Conservation (phyloP, 1,284 basidiomycete genomes). For the Cryptococcus sp. region DNA sequence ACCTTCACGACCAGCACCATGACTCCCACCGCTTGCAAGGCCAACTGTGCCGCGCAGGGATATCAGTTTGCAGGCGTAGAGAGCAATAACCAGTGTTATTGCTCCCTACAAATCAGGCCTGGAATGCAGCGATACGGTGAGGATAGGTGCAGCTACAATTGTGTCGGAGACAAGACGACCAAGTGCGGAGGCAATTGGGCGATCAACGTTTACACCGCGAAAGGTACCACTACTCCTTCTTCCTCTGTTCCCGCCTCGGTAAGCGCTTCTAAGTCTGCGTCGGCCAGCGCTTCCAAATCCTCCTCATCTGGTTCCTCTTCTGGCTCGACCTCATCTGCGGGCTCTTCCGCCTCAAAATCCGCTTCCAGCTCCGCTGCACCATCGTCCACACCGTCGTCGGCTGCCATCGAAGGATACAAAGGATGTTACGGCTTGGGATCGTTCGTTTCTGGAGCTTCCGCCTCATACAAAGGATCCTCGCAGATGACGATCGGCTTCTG, state of each 20-base stretch:
- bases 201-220: background rate
- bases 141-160: conserved; percentile 14
- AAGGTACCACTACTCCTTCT: background rate
- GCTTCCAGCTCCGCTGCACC: background rate
- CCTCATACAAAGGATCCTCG: background rate
- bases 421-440: conserved; percentile 26
- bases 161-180: conserved; percentile 15
- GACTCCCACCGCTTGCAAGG: conserved; percentile 14
- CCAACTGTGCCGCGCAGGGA: conserved; percentile 12
- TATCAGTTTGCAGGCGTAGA: conserved; percentile 23
- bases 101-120: conserved; percentile 10
- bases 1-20: conserved; percentile 6
- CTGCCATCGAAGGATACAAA: conserved; percentile 17
- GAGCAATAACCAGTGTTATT: conserved; percentile 20
- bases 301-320: background rate
- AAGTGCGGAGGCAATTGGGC: conserved; percentile 14
- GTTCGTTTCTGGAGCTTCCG: conserved; percentile 11
- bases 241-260: no score
- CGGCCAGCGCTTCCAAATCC: background rate
- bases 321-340: background rate
- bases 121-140: conserved; percentile 9
- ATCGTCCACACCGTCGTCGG: background rate
- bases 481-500: conserved; percentile 12
- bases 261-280: no score
- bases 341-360: no score